Conservation (phyloP, 768 basidiomycete species). For the Wakefieldia striispora region DNA sequence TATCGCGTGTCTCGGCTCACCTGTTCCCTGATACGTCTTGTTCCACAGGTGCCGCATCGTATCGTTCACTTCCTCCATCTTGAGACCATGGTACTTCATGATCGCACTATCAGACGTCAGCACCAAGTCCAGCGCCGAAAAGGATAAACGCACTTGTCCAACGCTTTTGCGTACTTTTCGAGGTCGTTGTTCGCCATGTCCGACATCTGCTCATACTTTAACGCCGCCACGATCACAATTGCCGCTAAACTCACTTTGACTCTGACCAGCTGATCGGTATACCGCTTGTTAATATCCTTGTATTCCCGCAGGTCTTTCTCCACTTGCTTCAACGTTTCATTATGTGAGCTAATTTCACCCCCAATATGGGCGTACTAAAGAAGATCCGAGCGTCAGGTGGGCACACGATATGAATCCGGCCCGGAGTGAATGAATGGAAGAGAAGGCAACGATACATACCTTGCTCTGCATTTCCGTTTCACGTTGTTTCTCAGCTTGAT, state of each 20-base stretch:
- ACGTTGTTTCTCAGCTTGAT: conserved; percentile 63
- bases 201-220: conserved; percentile 62
- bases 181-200: conserved; percentile 97
- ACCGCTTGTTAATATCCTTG: conserved; percentile 81
- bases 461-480: conserved; percentile 70
- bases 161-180: conserved; percentile 95
- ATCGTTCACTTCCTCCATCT: conserved; percentile 99
- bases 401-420: not conserved
- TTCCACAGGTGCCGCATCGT: conserved; percentile 98
- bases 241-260: conserved; percentile 67
- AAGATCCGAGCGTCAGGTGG: not conserved
- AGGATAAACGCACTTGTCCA: conserved; percentile 74
- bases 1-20: conserved; percentile 39
- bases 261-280: conserved; percentile 88
- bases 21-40: conserved; percentile 98
- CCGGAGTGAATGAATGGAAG: conserved; percentile 4
- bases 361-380: conserved; percentile 73
- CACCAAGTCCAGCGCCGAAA: not conserved
- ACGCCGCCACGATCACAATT: not conserved
- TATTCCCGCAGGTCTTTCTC: conserved; percentile 79
- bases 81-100: conserved; percentile 95
- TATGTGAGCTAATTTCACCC: conserved; percentile 78
- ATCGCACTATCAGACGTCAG: conserved; percentile 67
- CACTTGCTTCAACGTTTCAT: conserved; percentile 60
- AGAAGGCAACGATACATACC: conserved; percentile 39